Evolutionary conservation across 2,329 filamentous ascomycete genomes (phyloP).

Genomic region (Aspergillus puulaauensis): DNA sequence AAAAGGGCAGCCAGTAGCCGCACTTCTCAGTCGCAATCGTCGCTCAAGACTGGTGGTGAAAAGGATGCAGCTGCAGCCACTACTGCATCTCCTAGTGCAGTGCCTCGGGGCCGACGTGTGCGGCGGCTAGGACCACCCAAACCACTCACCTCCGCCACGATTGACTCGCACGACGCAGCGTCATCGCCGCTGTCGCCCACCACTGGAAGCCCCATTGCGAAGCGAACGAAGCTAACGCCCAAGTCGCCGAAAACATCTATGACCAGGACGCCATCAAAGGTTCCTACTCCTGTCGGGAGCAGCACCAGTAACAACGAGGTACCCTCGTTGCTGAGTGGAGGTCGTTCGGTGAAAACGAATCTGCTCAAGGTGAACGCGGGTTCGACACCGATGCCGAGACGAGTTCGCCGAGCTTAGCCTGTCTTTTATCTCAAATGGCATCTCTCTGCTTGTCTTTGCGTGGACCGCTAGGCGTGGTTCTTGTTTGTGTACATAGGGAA

Average conservation of each 20-base stretch:
- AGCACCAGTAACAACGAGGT: conserved; percentile 16
- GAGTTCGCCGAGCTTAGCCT: conserved; percentile 30
- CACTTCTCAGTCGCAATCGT: conserved; percentile 24
- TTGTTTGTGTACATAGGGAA: neutral
- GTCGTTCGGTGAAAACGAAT: conserved; percentile 25
- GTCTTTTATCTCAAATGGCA: conserved; percentile 6
- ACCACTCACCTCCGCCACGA: conserved; percentile 21
- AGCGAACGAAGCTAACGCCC: conserved; percentile 37
- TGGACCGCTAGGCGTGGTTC: neutral
- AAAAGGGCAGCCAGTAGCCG: conserved; percentile 24
- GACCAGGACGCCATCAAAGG: conserved; percentile 22
- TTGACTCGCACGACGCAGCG: conserved; percentile 12
- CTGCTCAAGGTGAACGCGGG: conserved; percentile 34
- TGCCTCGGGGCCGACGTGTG: conserved; percentile 30
- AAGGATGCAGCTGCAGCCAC: conserved; percentile 16
- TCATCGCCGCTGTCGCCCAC: conserved; percentile 19
- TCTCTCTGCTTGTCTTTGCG: neutral
- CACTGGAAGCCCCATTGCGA: conserved; percentile 24
- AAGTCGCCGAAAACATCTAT: conserved; percentile 29
- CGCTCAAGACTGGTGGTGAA: conserved; percentile 20
- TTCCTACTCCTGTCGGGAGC: conserved; percentile 16
- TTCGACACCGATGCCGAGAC: conserved; percentile 35
- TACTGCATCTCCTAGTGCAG: conserved; percentile 26
- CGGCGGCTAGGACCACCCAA: conserved; percentile 30
- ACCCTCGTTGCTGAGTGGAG: conserved; percentile 16